These are phyloP conservation scores for Lipomyces oligophaga DNA, from an alignment of 805 yeast species.

Conservation along the genomic window DNA sequence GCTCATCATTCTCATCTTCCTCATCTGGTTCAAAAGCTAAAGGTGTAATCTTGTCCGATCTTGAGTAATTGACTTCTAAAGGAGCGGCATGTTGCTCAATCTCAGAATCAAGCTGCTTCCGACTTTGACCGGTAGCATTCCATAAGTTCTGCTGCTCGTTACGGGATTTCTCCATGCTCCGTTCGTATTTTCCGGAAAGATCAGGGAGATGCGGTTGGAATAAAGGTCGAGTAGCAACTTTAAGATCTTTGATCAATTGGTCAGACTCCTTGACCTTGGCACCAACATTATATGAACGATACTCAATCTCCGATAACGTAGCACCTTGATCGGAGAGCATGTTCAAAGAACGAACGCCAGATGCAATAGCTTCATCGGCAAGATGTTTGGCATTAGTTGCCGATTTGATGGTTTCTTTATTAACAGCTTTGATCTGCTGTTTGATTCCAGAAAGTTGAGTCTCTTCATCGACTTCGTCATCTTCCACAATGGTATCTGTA, in stretches of 20 bases:
- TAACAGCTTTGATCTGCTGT: constrained; percentile 5
- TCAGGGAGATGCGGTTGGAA: constrained; percentile 3
- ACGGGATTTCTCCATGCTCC: neutral
- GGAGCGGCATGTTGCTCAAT: constrained; percentile 32
- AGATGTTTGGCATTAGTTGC: neutral
- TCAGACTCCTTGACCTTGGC: neutral
- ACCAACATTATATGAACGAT: neutral
- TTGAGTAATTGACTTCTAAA: constrained; percentile 51
- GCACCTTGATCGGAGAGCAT: constrained; percentile 4
- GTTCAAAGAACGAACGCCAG: constrained; percentile 1
- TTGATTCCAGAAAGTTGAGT: neutral
- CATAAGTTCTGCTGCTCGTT: neutral
- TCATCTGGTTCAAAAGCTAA: constrained; percentile 40
- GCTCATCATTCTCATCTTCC: constrained; percentile 12
- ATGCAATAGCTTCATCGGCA: constrained; percentile 4
- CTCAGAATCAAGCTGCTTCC: constrained; percentile 9
- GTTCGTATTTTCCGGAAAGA: neutral
- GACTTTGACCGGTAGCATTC: constrained; percentile 22
- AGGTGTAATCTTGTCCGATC: constrained; percentile 55
- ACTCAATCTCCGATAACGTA: neutral
- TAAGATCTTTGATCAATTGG: neutral
- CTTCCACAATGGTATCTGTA: neutral
- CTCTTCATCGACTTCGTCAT: constrained; percentile 7
- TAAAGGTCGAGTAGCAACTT: constrained; percentile 3
- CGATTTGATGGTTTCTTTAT: neutral